A percentile compares a stretch with the other conserved stretches of the same genome.
These are phyloP conservation scores for Aspergillus pseudonomiae DNA, from an alignment of 2,329 filamentous ascomycete genomes.

Conservation along the genomic window DNA sequence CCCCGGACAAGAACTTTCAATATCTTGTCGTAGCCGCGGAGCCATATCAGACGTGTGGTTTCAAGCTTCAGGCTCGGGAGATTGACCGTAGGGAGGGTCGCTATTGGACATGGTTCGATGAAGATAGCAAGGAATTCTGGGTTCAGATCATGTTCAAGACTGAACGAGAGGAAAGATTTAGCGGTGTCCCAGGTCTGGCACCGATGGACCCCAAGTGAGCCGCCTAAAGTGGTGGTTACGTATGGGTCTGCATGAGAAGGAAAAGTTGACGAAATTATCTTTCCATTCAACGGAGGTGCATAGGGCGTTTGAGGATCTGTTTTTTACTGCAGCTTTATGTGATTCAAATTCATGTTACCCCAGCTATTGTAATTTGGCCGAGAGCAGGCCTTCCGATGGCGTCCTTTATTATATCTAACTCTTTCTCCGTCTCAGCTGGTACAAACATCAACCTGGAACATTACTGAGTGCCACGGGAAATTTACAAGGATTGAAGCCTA, in stretches of 20 bases:
- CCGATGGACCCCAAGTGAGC: conserved; percentile 43
- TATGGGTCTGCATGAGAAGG: background rate
- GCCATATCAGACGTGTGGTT: conserved; percentile 95
- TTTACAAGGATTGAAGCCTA: background rate
- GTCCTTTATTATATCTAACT: background rate
- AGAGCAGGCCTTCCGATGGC: conserved; percentile 2
- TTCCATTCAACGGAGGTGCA: conserved; percentile 9
- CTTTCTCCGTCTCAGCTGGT: background rate
- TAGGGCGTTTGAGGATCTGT: conserved; percentile 20
- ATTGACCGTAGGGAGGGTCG: conserved; percentile 85
- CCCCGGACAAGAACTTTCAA: conserved; percentile 88
- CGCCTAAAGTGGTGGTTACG: background rate
- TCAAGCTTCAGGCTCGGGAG: conserved; percentile 93
- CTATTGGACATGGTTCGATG: conserved; percentile 95
- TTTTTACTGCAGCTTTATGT: conserved; percentile 14
- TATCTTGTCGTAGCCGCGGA: conserved; percentile 94
- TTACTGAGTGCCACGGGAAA: background rate
- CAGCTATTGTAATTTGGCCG: background rate
- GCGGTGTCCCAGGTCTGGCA: conserved; percentile 66
- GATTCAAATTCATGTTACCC: conserved; percentile 2
- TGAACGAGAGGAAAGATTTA: conserved; percentile 89
- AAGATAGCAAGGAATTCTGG: conserved; percentile 96
- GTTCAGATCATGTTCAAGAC: conserved; percentile 98
- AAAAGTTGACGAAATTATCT: conserved; percentile 8
- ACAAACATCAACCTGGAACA: background rate